Evolutionary conservation across 208 protist genomes (phyloP), one percentile per base, ranked within the genome.

Genomic region (Lotmaria passim): DNA sequence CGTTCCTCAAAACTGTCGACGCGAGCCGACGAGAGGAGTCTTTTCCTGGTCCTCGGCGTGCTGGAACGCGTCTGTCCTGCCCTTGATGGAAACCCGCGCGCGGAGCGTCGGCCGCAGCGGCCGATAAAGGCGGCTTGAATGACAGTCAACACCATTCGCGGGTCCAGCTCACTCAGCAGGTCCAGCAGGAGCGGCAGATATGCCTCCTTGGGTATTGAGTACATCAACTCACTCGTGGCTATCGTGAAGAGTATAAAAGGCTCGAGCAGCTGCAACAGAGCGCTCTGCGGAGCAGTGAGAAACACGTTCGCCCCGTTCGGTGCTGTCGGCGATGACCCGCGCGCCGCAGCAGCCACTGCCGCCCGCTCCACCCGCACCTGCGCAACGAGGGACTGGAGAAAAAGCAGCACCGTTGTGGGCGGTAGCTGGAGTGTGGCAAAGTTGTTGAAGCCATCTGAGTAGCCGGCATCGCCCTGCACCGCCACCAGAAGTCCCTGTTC

Each of bases 131-230:
- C 33, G 14, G 31, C 19, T 11, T 62, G 43, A 1, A 75, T 68
- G 6, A 64, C 33, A 12, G 30, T 38, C 12, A 71, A 24, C 19
- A 66, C 33, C 39, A 71, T 1, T 12, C n/a, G 23, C 26, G 71
- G 47, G 31, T 77, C 71, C 36, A 71, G n/a, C 28, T 53, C 63
- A 48, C 55, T 61, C 7, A 71, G 36, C 51, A 62, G 11, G 6
- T 36, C 55, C 17, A 77, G 31, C 11, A 77, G 23, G n/a, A 23
- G 14, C 23, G 63, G 63, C 31, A 77, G 8, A 11, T 53, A 58
- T 5, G 21, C 17, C 7, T 34, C 33, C 36, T 36, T 56, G 3
- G 33, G 7, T 17, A 43, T 8, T 0, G 19, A 21, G 10, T 28
- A 7, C 0, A 65, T 11, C 17, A 31, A 11, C 34, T 69, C 63